Base-by-base conservation (phyloP, 352 stramenopile species). In the Paralagenidium karlingii region DNA sequence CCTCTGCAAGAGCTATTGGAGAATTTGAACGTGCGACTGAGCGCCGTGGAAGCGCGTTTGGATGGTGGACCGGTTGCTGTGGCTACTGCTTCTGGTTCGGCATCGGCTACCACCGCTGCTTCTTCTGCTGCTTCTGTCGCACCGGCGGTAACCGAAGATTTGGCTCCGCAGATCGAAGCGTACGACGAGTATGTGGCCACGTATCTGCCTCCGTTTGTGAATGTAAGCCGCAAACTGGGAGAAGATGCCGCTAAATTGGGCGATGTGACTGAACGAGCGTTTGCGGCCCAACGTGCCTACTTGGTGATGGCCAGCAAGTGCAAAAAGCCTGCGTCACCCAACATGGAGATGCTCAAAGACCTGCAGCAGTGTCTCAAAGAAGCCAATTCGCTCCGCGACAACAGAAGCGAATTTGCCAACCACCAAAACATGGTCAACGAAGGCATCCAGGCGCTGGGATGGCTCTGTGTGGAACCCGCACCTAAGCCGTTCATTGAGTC, bases 401-500 rank as follows among this genome's bases (percentile, higher is more conserved):
- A 88, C 56, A 62, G 74, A 46, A 87, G 70, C 47, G 74, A 76
- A 24, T 88, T 86, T 40, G 60, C 71, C 34, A 78, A 87, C 58
- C 77, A 91, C 60, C 71, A 87, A 45, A 91, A 84, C 51, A 91
- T 88, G 74, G 68, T 91, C 24, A 85, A 85, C 46, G 77, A 91
- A 53, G 77, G 74, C 15, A 82, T 88, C 40, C 74, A 91, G 47
- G 68, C 70, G 32, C 70, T 91, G 21, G 71, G 74, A 31, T 91
- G 77, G 77, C 47, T 91, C 40, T 82, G 60, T 18, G 69, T 88
- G 13, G 55, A 91, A 53, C 80, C 78, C 2, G 74, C 83, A 0
- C 94, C 94, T 8, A 91, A 91, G 47, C 78, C 83, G 22, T 97
- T 97, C 62, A 93, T 98, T 40, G 94, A 98, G 50, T 94, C 87